A percentile compares a stretch with the other conserved stretches of the same genome.
These are phyloP conservation scores for Byssoonygena ceratinophila DNA, from an alignment of 2,329 filamentous ascomycete species.

Conservation along the genomic window DNA sequence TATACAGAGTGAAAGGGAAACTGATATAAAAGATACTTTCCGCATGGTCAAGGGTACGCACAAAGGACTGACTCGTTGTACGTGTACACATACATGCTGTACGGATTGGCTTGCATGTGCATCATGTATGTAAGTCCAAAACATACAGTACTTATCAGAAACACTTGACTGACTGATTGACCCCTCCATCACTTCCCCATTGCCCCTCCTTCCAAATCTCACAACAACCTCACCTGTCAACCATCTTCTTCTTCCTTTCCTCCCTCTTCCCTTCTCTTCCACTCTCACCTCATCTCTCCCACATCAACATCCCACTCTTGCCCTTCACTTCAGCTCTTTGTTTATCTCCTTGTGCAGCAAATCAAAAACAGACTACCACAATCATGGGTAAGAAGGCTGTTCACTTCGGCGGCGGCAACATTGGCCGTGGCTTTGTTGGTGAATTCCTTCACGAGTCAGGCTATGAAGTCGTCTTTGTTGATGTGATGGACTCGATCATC, in stretches of 20 bases:
- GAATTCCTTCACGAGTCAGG: constrained; percentile 90
- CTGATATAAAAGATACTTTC: no score
- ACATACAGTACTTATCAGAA: no score
- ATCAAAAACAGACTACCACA: background rate
- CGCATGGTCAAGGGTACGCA: no score
- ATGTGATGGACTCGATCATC: constrained; percentile 79
- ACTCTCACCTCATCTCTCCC: background rate
- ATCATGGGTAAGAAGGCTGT: constrained; percentile 52
- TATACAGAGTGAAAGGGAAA: no score
- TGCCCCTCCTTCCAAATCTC: constrained; percentile 15
- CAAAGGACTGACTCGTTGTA: no score
- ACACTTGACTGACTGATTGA: background rate
- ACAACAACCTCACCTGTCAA: background rate
- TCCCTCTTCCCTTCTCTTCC: background rate
- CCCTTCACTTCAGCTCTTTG: background rate
- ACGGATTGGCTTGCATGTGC: no score
- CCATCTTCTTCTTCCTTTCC: background rate
- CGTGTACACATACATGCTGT: no score
- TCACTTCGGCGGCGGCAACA: constrained; percentile 80
- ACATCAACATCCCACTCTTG: background rate
- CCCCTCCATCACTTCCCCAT: constrained; percentile 14
- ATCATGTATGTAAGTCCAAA: no score
- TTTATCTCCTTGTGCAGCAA: background rate
- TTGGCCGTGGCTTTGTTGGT: constrained; percentile 76
- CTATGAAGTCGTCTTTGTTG: constrained; percentile 92